A percentile compares a stretch with the other conserved stretches of the same genome.
These are phyloP conservation scores for Quercus phellos DNA, from an alignment of 331 rosid species.

Conservation along the genomic window DNA sequence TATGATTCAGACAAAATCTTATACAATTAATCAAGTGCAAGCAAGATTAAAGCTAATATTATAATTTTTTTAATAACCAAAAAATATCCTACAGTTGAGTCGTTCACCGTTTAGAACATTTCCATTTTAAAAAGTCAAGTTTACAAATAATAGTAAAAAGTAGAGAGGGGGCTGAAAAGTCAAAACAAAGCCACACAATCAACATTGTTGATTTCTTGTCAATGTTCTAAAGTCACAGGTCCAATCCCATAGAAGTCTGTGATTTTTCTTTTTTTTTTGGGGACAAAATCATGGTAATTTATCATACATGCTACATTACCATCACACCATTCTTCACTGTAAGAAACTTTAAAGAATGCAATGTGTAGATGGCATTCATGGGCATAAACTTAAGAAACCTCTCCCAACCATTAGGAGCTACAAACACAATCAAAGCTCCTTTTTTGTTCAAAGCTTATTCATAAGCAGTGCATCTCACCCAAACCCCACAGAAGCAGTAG, in stretches of 20 bases:
- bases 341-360: no score
- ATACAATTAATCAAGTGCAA: background rate
- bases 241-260: background rate
- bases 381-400: no score
- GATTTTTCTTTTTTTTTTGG: background rate
- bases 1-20: background rate
- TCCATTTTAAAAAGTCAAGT: background rate
- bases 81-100: background rate
- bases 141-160: background rate
- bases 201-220: background rate
- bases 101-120: background rate
- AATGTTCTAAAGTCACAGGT: background rate
- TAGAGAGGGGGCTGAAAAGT: background rate
- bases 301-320: background rate
- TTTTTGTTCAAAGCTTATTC: no score
- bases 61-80: background rate
- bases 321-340: no score
- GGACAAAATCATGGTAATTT: no score
- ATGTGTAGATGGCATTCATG: no score
- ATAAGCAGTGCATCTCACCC: no score
- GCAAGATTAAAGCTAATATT: background rate
- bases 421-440: no score
- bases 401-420: no score
- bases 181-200: background rate
- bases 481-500: no score